Percentiles rank a stretch among this genome's conserved stretches.
These are phyloP conservation scores for Sporothrix protearum DNA, from an alignment of 2,329 filamentous ascomycete genomes.

Conservation along the genomic window DNA sequence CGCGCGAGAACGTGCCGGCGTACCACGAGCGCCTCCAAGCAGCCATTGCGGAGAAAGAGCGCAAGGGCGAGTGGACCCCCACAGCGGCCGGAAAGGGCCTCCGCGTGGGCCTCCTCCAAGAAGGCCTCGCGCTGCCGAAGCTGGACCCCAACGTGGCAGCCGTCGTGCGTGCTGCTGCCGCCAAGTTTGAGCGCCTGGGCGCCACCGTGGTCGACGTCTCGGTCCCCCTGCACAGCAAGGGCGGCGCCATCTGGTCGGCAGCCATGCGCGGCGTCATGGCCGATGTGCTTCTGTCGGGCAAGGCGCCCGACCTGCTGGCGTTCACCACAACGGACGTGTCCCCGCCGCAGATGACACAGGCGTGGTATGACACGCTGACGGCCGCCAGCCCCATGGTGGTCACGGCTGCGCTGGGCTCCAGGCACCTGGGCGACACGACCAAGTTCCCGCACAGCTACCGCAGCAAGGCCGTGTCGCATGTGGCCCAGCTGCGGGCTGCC, in stretches of 20 bases:
- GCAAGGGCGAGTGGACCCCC: slow-evolving; percentile 30
- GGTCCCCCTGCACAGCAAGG: slow-evolving; percentile 46
- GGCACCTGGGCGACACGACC: slow-evolving; percentile 31
- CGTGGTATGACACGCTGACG: slow-evolving; percentile 44
- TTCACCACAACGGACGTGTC: slow-evolving; percentile 35
- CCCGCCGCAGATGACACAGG: slow-evolving; percentile 36
- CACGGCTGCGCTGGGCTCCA: slow-evolving; percentile 42
- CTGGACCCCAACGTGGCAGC: slow-evolving; percentile 39
- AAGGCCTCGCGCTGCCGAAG: slow-evolving; percentile 41
- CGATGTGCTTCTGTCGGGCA: slow-evolving; percentile 33
- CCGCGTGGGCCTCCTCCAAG: slow-evolving; percentile 45
- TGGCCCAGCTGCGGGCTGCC: slow-evolving; percentile 45
- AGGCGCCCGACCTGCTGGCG: slow-evolving; percentile 35
- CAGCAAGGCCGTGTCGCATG: slow-evolving; percentile 46
- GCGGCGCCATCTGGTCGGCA: slow-evolving; percentile 48
- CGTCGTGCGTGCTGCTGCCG: slow-evolving; percentile 38
- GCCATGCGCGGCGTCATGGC: slow-evolving; percentile 36
- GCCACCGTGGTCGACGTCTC: slow-evolving; percentile 45
- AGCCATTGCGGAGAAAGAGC: slow-evolving; percentile 28
- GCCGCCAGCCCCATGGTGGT: slow-evolving; percentile 44
- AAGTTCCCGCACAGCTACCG: slow-evolving; percentile 36
- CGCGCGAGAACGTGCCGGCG: slow-evolving; percentile 34
- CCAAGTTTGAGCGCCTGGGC: slow-evolving; percentile 41
- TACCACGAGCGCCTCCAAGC: slow-evolving; percentile 35
- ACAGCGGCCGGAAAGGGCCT: slow-evolving; percentile 39